Evolutionary conservation across 257 asterid species (phyloP).

Genomic region (Dorcoceras hygrometricum): DNA sequence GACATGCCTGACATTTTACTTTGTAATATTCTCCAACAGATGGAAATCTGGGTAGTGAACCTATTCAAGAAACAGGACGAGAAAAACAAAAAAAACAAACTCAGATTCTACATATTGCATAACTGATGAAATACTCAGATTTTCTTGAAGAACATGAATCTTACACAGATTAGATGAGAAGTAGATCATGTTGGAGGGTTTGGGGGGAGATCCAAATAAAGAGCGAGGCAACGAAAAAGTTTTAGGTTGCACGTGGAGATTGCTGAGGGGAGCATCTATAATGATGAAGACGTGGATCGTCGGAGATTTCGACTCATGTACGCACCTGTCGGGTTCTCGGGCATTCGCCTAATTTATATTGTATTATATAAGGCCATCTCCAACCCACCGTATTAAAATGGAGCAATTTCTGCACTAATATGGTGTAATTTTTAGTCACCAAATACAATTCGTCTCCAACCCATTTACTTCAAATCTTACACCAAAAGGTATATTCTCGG

Average conservation of each 20-base stretch:
- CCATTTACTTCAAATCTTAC: too few relatives aligned
- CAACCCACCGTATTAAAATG: too few relatives aligned
- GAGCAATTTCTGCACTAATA: too few relatives aligned
- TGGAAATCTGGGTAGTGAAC: not conserved
- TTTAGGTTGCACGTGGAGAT: not conserved
- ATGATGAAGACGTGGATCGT: not conserved
- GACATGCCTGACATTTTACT: constrained; percentile 59
- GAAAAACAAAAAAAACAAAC: too few relatives aligned
- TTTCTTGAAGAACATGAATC: not conserved
- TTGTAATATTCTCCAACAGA: too few relatives aligned
- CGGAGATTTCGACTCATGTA: not conserved
- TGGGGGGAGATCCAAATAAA: not conserved
- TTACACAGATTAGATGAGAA: not conserved
- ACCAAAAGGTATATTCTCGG: too few relatives aligned
- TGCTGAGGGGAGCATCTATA: not conserved
- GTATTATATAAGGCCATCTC: too few relatives aligned
- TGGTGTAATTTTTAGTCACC: too few relatives aligned
- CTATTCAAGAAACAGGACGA: not conserved
- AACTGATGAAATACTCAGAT: not conserved
- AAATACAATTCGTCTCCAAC: too few relatives aligned
- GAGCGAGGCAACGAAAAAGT: not conserved
- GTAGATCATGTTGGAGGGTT: too few relatives aligned
- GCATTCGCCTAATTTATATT: not conserved
- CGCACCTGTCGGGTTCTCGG: not conserved
- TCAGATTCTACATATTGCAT: not conserved